A percentile compares a stretch with the other conserved stretches of the same genome.
Conservation (phyloP, 768 basidiomycete species). For the Tricholoma sp. region DNA sequence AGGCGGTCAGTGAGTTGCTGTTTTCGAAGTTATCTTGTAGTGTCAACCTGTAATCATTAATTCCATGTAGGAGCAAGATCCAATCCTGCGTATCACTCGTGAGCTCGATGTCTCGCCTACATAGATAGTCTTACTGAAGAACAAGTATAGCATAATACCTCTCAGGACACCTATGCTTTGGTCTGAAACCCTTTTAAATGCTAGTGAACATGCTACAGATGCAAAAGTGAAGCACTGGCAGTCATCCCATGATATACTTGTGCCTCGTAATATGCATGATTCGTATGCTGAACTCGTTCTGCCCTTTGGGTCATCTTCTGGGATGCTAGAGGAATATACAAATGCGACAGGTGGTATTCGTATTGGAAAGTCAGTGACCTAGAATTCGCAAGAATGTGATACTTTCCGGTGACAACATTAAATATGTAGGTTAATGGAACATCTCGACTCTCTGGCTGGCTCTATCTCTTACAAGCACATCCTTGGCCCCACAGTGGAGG, state of each 20-base stretch:
- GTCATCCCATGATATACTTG: constrained; percentile 20
- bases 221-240: constrained; percentile 6
- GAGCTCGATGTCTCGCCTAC: too few relatives aligned
- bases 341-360: constrained; percentile 70
- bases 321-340: constrained; percentile 62
- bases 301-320: constrained; percentile 55
- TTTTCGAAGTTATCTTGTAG: background rate
- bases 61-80: constrained; percentile 38
- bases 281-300: constrained; percentile 65
- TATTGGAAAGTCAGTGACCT: constrained; percentile 46
- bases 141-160: constrained; percentile 44
- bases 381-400: background rate
- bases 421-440: constrained; percentile 59
- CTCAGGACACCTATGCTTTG: constrained; percentile 48
- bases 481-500: constrained; percentile 58
- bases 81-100: constrained; percentile 52
- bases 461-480: constrained; percentile 82
- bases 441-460: constrained; percentile 81
- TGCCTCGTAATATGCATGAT: constrained; percentile 60
- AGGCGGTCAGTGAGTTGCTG: constrained; percentile 46
- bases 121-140: background rate
- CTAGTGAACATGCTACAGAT: constrained; percentile 15
- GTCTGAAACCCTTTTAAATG: constrained; percentile 52
- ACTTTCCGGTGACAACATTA: background rate
- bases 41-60: background rate